phyloP scores from a whole-genome alignment of 2,329 filamentous ascomycete genomes.

The Raffaelea arxii region DNA sequence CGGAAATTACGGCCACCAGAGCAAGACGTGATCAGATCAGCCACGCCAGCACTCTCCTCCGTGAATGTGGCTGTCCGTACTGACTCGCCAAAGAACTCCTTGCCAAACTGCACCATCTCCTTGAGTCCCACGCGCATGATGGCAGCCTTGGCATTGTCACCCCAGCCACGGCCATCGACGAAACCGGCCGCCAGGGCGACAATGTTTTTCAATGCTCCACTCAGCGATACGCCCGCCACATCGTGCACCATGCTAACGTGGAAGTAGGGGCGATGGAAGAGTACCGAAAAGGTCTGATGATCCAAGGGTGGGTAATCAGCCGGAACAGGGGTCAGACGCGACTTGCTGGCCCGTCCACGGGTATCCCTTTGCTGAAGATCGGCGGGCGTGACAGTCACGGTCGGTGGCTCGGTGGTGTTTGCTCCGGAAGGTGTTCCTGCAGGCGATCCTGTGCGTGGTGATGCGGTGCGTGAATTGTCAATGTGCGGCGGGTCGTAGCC shows the following conservation, averaged over 20 bases:
- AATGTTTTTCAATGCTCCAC: constrained; percentile 93
- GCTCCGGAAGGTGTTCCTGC: no score
- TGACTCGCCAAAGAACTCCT: constrained; percentile 80
- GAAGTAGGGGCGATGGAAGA: constrained; percentile 97
- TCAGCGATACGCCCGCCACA: constrained; percentile 92
- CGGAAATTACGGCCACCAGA: constrained; percentile 88
- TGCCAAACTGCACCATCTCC: constrained; percentile 94
- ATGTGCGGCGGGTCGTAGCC: constrained; percentile 88
- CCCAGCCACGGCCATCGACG: constrained; percentile 92
- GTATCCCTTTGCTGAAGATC: constrained; percentile 50
- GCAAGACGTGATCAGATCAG: constrained; percentile 91
- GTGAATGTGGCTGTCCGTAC: constrained; percentile 82
- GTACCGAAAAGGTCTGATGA: constrained; percentile 68
- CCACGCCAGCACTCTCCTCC: constrained; percentile 91
- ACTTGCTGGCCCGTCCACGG: constrained; percentile 55
- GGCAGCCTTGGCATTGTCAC: constrained; percentile 97
- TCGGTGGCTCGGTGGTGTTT: constrained; percentile 37
- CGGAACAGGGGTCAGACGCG: constrained; percentile 66
- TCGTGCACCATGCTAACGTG: constrained; percentile 90
- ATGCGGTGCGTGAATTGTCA: constrained; percentile 66
- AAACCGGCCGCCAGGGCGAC: constrained; percentile 91
- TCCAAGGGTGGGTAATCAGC: constrained; percentile 77
- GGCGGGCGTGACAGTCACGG: constrained; percentile 38
- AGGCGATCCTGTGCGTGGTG: constrained; percentile 39
- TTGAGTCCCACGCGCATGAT: constrained; percentile 93